Evolutionary conservation across 1,284 basidiomycete genomes (phyloP).

Genomic region (Trichosporon ovoides): DNA sequence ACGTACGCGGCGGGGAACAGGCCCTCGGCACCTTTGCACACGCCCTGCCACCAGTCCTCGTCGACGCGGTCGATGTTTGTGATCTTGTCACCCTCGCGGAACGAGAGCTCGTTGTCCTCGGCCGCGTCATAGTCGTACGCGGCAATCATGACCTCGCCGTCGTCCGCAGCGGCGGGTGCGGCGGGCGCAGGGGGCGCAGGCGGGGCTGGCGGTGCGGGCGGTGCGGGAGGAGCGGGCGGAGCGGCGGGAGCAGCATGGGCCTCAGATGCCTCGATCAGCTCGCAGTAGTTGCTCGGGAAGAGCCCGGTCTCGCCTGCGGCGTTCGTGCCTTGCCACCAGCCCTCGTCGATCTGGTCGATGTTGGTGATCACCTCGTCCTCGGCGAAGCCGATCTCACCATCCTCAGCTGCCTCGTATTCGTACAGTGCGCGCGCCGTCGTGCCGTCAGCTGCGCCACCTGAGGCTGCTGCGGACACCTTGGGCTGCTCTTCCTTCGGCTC

Average conservation of each 20-base stretch:
- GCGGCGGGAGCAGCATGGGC: slow-evolving; percentile 40
- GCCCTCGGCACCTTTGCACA: slow-evolving; percentile 61
- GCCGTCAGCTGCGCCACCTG: slow-evolving; percentile 18
- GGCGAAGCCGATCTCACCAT: slow-evolving; percentile 69
- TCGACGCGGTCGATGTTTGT: slow-evolving; percentile 51
- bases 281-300: slow-evolving; percentile 70
- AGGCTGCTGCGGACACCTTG: not conserved
- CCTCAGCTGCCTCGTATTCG: slow-evolving; percentile 63
- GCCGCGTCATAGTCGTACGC: slow-evolving; percentile 63
- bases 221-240: slow-evolving; percentile 34
- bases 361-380: slow-evolving; percentile 78
- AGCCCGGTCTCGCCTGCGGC: slow-evolving; percentile 64
- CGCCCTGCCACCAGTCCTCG: slow-evolving; percentile 88
- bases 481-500: slow-evolving; percentile 6
- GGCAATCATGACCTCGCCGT: slow-evolving; percentile 28
- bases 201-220: slow-evolving; percentile 36
- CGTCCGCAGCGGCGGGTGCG: slow-evolving; percentile 9
- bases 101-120: slow-evolving; percentile 83
- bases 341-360: slow-evolving; percentile 77
- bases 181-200: slow-evolving; percentile 31
- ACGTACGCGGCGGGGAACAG: slow-evolving; percentile 62
- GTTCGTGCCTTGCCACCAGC: slow-evolving; percentile 72
- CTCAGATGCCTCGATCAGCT: slow-evolving; percentile 53
- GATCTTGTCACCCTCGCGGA: slow-evolving; percentile 74
- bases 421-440: slow-evolving; percentile 58